phyloP scores from a whole-genome alignment of 164 flowering plant genomes.

The Magnolia changhungtana region DNA sequence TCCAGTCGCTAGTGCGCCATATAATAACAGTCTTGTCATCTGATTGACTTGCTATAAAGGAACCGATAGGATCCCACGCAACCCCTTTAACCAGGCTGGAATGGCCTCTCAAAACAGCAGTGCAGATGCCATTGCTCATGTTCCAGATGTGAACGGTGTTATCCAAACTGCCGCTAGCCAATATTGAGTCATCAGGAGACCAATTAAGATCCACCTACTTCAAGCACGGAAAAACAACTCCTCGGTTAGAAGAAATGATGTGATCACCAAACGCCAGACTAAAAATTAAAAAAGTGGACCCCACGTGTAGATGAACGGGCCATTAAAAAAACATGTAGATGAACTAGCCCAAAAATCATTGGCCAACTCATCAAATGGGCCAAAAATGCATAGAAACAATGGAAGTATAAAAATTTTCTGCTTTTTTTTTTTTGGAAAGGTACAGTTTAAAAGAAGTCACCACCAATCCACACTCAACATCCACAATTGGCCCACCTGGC shows the following conservation, averaged over 20 bases:
- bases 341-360: no score
- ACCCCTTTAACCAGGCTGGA: constrained; percentile 99
- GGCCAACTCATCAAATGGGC: no score
- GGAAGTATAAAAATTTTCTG: no score
- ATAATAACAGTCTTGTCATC: constrained; percentile 98
- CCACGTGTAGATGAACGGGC: no score
- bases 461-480: no score
- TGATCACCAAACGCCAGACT: neutral
- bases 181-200: constrained; percentile 96
- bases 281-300: neutral
- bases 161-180: constrained; percentile 97
- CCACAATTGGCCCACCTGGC: no score
- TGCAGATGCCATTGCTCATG: constrained; percentile 88
- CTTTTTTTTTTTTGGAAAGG: no score
- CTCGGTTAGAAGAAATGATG: constrained; percentile 30
- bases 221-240: constrained; percentile 47
- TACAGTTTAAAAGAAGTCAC: no score
- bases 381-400: no score
- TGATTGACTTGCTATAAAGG: constrained; percentile 97
- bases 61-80: constrained; percentile 98
- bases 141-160: constrained; percentile 97
- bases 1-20: constrained; percentile 99
- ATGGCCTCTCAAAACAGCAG: constrained; percentile 96
- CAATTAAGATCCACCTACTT: constrained; percentile 99
- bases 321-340: no score